Evolutionary conservation across 2,329 filamentous ascomycete species (phyloP), one percentile per base, ranked within the genome.

Genomic region (Waltergamsia citrina): DNA sequence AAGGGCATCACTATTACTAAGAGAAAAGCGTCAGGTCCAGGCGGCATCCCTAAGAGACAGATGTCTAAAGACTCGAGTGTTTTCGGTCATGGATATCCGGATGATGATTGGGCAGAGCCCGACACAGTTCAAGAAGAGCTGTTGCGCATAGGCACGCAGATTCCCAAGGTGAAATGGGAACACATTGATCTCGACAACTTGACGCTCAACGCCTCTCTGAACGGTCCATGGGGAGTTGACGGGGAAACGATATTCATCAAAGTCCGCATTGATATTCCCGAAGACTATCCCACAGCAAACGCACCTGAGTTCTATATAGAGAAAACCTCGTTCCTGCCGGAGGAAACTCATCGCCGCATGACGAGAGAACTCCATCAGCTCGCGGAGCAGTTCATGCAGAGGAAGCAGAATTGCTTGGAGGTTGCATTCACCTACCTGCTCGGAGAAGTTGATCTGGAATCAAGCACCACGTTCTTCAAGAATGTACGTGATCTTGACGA

Each of bases 91-190:
- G 62, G 56, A 20, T 71, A 68, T 37, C 67, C 63, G 20, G 67
- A 72, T 28, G 62, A 67, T 36, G 67, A 75, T 32, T 78, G 74
- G 74, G 71, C 65, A 16, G 70, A 75, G 36, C 68, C 71, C 1
- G 76, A 81, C 42, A 69, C 69, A 3, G 63, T 81, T 18, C 74
- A 79, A 37, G 76, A 80, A 30, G 77, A 81, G 50, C 69, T 81
- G 19, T 56, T 80, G 22, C 73, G 74, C 17, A 69, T 81, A 42
- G 74, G 68, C 47, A 65, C 62, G 10, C 71, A 77, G 45, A 64
- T 80, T 27, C 73, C 74, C 10, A 79, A 78, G 41, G 73, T 81
- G 24, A 69, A 66, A 34, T 80, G 74, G 67, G 74, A 80, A 20
- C 67, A 74, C 37, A 71, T 80, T 27, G 69, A 80, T 45, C 74